Evolutionary conservation across 352 stramenopile species (phyloP), one percentile per base, ranked within the genome.

Genomic region (Phytophthora kernoviae): DNA sequence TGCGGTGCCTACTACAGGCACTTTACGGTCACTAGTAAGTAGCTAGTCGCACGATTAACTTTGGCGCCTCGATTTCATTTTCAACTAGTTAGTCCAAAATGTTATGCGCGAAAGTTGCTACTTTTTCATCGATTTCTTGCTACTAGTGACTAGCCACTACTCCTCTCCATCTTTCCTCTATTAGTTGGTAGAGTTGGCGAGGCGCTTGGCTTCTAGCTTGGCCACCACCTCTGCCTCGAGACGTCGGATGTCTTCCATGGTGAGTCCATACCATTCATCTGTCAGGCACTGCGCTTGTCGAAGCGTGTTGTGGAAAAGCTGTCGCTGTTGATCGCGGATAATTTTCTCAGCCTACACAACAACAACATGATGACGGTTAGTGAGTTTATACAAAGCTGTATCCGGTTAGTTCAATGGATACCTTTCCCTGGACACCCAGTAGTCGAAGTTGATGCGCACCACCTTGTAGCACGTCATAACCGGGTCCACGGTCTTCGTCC

Each of bases 391-490:
- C n/a, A 44, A 5, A 44, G 22, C 6, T 44, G 34, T 24, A 51
- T 14, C 9, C 27, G 21, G 37, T 11, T 10, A 7, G 9, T 3
- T 39, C 14, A 12, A 8, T n/a, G 33, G 22, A 11, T 56, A 87
- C 78, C 57, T 91, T 90, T 68, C 79, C 68, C 69, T 92, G 81
- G 26, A 94, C 84, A 53, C 81, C 86, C 84, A 94, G 70, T 94
- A 94, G 62, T 94, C 84, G 59, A 94, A 94, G 70, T 93, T 93
- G 65, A 94, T 80, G 59, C 84, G 83, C 55, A 93, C 86, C 42
- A 82, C 78, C 71, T 94, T 94, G 77, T 92, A 90, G 68, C 86
- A 94, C 42, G 86, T 94, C 86, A 93, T 93, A 57, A 94, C 44
- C 8, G 84, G 86, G 17, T 86, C 68, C 8, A 90, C 77, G 4